Conservation (phyloP, 2,329 filamentous ascomycete species). For the Camillea tinctor region DNA sequence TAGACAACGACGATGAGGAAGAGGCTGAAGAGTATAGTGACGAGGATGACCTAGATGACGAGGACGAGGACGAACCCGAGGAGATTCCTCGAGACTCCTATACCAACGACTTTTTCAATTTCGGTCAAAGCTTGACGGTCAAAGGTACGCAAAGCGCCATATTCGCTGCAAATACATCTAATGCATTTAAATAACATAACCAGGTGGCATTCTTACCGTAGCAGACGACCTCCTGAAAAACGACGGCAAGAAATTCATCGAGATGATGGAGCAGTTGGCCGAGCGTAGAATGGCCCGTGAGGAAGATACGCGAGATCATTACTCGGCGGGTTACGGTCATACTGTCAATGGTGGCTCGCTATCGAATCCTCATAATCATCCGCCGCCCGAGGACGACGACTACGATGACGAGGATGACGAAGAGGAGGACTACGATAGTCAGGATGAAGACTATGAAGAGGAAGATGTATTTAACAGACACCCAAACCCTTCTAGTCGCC, state of each 20-base stretch:
- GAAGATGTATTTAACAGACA: slow-evolving; percentile 60
- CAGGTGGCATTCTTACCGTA: slow-evolving; percentile 96
- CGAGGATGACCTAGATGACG: slow-evolving; percentile 45
- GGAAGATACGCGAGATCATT: slow-evolving; percentile 74
- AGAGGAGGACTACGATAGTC: slow-evolving; percentile 61
- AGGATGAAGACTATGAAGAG: slow-evolving; percentile 70
- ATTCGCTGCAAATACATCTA: slow-evolving; percentile 18
- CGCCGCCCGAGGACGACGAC: slow-evolving; percentile 74
- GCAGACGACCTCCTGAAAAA: slow-evolving; percentile 98
- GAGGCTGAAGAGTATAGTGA: slow-evolving; percentile 45
- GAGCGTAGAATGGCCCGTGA: slow-evolving; percentile 97
- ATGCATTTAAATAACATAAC: slow-evolving; percentile 37
- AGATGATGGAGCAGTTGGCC: slow-evolving; percentile 99
- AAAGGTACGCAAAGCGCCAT: slow-evolving; percentile 57
- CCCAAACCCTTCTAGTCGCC: slow-evolving; percentile 5
- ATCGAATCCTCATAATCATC: slow-evolving; percentile 64
- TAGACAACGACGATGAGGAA: slow-evolving; percentile 48
- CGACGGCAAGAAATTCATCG: slow-evolving; percentile 98
- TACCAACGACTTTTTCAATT: slow-evolving; percentile 89
- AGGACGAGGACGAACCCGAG: slow-evolving; percentile 51
- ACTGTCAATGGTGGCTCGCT: slow-evolving; percentile 59
- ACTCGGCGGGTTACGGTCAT: slow-evolving; percentile 58
- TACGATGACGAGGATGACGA: slow-evolving; percentile 64
- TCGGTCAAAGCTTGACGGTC: slow-evolving; percentile 95
- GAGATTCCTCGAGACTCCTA: slow-evolving; percentile 60